These are phyloP conservation scores for Alternaria gansuensis DNA, from an alignment of 2,329 filamentous ascomycete species.

Conservation along the genomic window DNA sequence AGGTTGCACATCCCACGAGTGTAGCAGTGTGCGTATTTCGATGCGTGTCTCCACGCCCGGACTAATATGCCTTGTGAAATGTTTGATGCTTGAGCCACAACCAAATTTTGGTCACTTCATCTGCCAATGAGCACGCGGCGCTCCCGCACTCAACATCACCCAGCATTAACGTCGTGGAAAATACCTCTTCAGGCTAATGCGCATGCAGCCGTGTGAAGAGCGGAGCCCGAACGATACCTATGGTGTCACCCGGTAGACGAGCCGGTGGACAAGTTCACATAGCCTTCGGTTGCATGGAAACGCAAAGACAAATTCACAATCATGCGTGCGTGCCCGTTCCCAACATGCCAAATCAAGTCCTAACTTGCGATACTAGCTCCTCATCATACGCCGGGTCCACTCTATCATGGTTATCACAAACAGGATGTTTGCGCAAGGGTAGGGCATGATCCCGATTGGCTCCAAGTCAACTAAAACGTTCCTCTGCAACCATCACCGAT, in stretches of 20 bases:
- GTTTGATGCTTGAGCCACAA: constrained; percentile 7
- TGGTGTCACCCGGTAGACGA: constrained; percentile 1
- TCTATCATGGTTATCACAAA: constrained; percentile 8
- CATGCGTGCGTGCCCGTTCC: constrained; percentile 5
- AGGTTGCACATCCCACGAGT: neutral
- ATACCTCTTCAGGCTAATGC: constrained; percentile 1
- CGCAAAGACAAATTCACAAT: neutral
- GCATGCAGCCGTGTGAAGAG: neutral
- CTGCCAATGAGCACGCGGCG: constrained; percentile 10
- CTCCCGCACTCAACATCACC: constrained; percentile 1
- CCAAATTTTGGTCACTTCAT: neutral
- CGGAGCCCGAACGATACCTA: neutral
- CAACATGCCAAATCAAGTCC: constrained; percentile 12
- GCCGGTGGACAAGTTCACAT: constrained; percentile 3
- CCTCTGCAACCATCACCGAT: neutral
- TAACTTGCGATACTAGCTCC: neutral
- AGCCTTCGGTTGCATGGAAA: constrained; percentile 8
- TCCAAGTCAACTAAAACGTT: neutral
- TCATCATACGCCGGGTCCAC: constrained; percentile 6
- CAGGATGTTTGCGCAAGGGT: neutral
- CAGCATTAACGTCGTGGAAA: neutral
- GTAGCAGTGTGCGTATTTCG: neutral
- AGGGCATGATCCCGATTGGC: constrained; percentile 5
- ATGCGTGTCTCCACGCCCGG: neutral
- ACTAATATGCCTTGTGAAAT: neutral